Base-by-base conservation (phyloP, 208 protist species). In the Wallacemonas sp. region DNA sequence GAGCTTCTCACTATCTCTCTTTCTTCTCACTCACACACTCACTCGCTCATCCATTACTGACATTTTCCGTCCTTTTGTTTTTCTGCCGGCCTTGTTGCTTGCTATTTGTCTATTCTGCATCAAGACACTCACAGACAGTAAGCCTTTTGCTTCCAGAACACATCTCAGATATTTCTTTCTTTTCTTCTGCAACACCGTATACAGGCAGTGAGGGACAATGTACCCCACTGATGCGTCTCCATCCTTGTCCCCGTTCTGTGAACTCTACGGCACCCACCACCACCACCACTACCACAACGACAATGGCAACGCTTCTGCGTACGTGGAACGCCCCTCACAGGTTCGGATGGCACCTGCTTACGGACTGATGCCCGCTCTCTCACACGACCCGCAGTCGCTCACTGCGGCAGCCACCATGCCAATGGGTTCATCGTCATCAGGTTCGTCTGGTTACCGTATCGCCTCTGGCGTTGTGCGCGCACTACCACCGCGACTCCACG, bases 181-280 rank as follows among this genome's bases (percentile, higher is more conserved):
- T n/a, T n/a, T n/a, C n/a, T n/a, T n/a, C n/a, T n/a, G n/a, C n/a
- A n/a, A n/a, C n/a, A n/a, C n/a, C n/a, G n/a, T n/a, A n/a, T n/a
- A n/a, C n/a, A n/a, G n/a, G n/a, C n/a, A n/a, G n/a, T n/a, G n/a
- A n/a, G n/a, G n/a, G n/a, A n/a, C n/a, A n/a, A n/a, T n/a, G n/a
- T n/a, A n/a, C n/a, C n/a, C n/a, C n/a, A n/a, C n/a, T n/a, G 44
- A 17, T 23, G 44, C 46, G 62, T 62, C 16, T 57, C 74, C 19
- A 38, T 46, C 32, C 11, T 56, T 11, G 24, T 48, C 36, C 41
- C 3, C 61, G n/a, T 48, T 65, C 39, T 4, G 16, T 5, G 43
- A 34, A 16, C 61, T 52, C 19, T 43, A 55, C 36, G 30, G 43
- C 26, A n/a, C n/a, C n/a, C n/a, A n/a, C n/a, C n/a, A n/a, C n/a